These are phyloP conservation scores for Priceomyces castillae DNA, from an alignment of 805 yeast species.

Conservation along the genomic window DNA sequence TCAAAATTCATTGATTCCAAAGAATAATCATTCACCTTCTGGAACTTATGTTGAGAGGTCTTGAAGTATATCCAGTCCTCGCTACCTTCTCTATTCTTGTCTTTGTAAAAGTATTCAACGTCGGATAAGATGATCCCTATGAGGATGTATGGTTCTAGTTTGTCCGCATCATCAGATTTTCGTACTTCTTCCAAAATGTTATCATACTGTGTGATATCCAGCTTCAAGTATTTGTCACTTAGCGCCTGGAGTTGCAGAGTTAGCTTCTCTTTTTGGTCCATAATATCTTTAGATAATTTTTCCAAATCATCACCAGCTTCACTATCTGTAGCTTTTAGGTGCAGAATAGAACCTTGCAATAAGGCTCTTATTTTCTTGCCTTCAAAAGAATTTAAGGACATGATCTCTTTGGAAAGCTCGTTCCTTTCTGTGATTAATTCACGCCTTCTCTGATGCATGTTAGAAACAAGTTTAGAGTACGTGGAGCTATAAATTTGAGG, in stretches of 20 bases:
- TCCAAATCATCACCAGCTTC: slow-evolving; percentile 16
- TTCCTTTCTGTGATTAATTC: slow-evolving; percentile 16
- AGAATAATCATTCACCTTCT: slow-evolving; percentile 14
- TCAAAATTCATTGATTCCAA: slow-evolving; percentile 20
- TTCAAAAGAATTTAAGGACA: slow-evolving; percentile 36
- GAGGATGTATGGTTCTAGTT: slow-evolving; percentile 22
- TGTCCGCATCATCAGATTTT: slow-evolving; percentile 7
- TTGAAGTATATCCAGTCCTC: slow-evolving; percentile 23
- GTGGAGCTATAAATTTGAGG: slow-evolving; percentile 33
- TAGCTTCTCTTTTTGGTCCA: slow-evolving; percentile 12
- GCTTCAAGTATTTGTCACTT: slow-evolving; percentile 13
- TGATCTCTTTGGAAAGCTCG: slow-evolving; percentile 22
- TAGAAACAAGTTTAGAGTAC: slow-evolving; percentile 17
- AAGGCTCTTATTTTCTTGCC: slow-evolving; percentile 35
- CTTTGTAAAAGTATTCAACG: slow-evolving; percentile 25
- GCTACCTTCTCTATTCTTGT: slow-evolving; percentile 10
- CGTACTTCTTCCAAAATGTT: slow-evolving; percentile 15
- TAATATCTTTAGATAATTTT: slow-evolving; percentile 19
- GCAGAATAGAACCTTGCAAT: slow-evolving; percentile 19
- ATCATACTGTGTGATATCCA: slow-evolving; percentile 21
- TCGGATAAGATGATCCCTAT: slow-evolving; percentile 33
- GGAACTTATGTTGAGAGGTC: slow-evolving; percentile 7
- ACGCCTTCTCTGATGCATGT: slow-evolving; percentile 17
- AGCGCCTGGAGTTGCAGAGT: slow-evolving; percentile 18
- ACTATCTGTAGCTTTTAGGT: slow-evolving; percentile 8